Base-by-base conservation (phyloP, 495 filamentous ascomycete species). In the Lindgomyces ingoldianus region DNA sequence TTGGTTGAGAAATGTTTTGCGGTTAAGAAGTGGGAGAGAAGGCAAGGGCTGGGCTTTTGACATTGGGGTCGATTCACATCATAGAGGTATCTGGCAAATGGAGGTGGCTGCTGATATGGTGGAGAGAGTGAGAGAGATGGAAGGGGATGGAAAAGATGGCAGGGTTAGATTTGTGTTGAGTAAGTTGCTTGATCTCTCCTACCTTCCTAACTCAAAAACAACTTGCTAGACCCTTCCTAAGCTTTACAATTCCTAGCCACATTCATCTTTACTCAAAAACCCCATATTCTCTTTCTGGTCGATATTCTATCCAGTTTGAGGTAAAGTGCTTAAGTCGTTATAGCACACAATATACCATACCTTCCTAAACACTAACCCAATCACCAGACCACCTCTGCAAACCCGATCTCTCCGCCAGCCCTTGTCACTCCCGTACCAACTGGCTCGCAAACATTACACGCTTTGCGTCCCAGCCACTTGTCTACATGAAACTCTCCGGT, bases 401-500 rank as follows among this genome's bases (percentile, higher is more conserved):
- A 77, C 91, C 92, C 0, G 85, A 91, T 70, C 77, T 96, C 75
- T 74, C 80, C 61, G 16, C 29, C 27, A n/a, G 21, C 9, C 2
- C 57, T 11, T 42, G 39, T 22, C 45, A 53, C 22, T 45, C 26
- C 19, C 49, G 39, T 29, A 46, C 65, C 25, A 10, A 22, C 45
- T 9, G 24, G 0, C 53, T n/a, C 30, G 83, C 65, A 79, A 80
- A 42, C 6, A n/a, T 66, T 0, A 22, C 21, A 9, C 51, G 48
- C 2, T 29, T 70, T 19, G 45, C 54, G 14, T 4, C 30, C 3
- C 27, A 66, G 9, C 53, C 44, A 26, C 77, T 73, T 16, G 88
- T 85, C 4, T 94, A 89, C 78, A 90, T 96, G 84, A 96, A 96
- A 79, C 83, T 96, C n/a, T 91, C 88, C 24, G 92, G 92, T 11